Percentiles rank a stretch among this genome's conserved stretches.
Evolutionary conservation across 306 rosid species (phyloP).

Genomic region (Fagus crenata): DNA sequence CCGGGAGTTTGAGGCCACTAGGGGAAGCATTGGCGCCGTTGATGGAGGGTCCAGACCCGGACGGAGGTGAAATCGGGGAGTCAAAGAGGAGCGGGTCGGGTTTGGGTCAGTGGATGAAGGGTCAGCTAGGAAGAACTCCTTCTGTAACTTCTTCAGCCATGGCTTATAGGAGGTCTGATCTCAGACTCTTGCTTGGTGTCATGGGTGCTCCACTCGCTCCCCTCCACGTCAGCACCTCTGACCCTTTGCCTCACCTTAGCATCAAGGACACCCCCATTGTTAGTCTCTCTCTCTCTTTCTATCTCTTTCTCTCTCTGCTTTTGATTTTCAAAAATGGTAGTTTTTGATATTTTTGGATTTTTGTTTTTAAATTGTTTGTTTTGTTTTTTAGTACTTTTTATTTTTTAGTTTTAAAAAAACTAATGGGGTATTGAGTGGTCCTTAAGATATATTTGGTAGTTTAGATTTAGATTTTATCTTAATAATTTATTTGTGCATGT

Average conservation of each 20-base stretch:
- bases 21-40: conserved; percentile 73
- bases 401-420: not conserved
- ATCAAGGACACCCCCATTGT: conserved; percentile 95
- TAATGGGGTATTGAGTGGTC: not conserved
- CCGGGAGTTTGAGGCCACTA: conserved; percentile 74
- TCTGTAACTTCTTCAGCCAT: conserved; percentile 39
- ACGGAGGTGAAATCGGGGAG: conserved; percentile 60
- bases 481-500: conserved; percentile 3
- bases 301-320: not conserved
- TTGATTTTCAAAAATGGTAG: not conserved
- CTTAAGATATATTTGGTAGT: not conserved
- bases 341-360: not conserved
- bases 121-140: conserved; percentile 76
- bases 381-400: not conserved
- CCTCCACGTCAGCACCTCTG: conserved; percentile 66
- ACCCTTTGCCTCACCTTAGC: conserved; percentile 88
- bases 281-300: conserved; percentile 31
- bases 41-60: conserved; percentile 90
- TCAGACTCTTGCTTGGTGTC: conserved; percentile 86
- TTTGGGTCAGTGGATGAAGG: conserved; percentile 86
- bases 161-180: conserved; percentile 78
- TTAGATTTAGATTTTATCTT: conserved; percentile 8
- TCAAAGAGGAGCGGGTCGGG: conserved; percentile 75
- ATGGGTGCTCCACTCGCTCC: conserved; percentile 99
- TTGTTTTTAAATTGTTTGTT: not conserved